These are phyloP conservation scores for Saccharum spontaneum DNA, from an alignment of 176 grass and related monocot species.

Conservation along the genomic window DNA sequence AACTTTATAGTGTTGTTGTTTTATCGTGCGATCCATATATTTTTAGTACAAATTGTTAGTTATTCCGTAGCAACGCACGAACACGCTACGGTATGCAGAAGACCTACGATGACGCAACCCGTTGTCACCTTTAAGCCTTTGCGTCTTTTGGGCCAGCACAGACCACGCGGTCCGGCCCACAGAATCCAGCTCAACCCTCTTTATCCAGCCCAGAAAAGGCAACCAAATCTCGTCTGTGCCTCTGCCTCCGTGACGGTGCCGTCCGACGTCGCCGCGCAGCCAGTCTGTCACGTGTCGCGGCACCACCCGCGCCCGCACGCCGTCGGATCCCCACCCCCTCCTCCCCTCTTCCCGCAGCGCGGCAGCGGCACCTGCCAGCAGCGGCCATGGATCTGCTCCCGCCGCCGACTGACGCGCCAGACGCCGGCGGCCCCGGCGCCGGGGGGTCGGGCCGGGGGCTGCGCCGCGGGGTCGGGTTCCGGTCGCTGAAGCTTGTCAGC, in stretches of 20 bases:
- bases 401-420: conserved; percentile 46
- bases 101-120: neutral
- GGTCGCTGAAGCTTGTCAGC: conserved; percentile 79
- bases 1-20: too few relatives aligned
- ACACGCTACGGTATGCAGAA: too few relatives aligned
- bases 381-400: conserved; percentile 86
- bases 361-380: neutral
- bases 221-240: neutral
- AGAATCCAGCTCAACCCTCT: neutral
- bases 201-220: conserved; percentile 32
- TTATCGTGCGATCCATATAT: too few relatives aligned
- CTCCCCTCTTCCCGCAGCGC: conserved; percentile 17
- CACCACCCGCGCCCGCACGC: neutral
- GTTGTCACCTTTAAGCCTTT: neutral
- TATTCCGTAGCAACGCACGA: too few relatives aligned
- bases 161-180: neutral
- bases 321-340: conserved; percentile 11
- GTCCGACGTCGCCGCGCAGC: conserved; percentile 27
- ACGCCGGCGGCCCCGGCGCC: conserved; percentile 12
- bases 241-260: neutral
- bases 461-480: conserved; percentile 76
- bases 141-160: conserved; percentile 19
- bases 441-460: conserved; percentile 10
- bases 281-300: conserved; percentile 34
- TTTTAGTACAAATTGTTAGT: too few relatives aligned